These are phyloP conservation scores for Cryptosporidium viatorum DNA, from an alignment of 169 alveolate species.

Conservation along the genomic window DNA sequence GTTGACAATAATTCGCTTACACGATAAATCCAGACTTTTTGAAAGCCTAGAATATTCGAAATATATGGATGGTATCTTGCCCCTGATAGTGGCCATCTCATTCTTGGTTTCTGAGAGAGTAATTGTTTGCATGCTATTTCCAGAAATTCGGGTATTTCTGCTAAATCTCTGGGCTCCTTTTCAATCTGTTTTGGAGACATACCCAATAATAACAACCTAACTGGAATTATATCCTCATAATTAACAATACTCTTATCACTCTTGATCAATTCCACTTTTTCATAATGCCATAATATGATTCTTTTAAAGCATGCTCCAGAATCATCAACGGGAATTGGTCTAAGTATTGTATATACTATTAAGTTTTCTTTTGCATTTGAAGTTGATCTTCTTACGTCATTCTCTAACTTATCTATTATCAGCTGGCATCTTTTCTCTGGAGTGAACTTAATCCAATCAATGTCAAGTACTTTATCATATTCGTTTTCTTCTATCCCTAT, in stretches of 20 bases:
- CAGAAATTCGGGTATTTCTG: conserved; percentile 68
- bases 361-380: conserved; percentile 19
- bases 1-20: conserved; percentile 43
- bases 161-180: conserved; percentile 57
- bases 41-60: conserved; percentile 57
- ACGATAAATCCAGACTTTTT: conserved; percentile 53
- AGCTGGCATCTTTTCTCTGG: conserved; percentile 53
- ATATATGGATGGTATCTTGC: conserved; percentile 73
- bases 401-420: conserved; percentile 53
- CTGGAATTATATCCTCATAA: conserved; percentile 63
- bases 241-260: conserved; percentile 24
- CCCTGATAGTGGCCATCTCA: conserved; percentile 70
- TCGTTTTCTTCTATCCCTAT: conserved; percentile 8
- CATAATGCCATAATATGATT: conserved; percentile 64
- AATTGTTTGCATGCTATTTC: conserved; percentile 52
- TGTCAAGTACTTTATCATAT: conserved; percentile 16
- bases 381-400: conserved; percentile 1
- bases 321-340: conserved; percentile 72
- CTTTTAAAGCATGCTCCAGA: conserved; percentile 63
- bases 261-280: conserved; percentile 56
- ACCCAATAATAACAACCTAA: conserved; percentile 52
- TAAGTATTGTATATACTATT: conserved; percentile 21
- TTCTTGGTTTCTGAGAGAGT: conserved; percentile 71
- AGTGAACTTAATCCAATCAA: conserved; percentile 12
- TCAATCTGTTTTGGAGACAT: conserved; percentile 68